Conservation (phyloP, 495 filamentous ascomycete genomes). For the Thozetella sp. region DNA sequence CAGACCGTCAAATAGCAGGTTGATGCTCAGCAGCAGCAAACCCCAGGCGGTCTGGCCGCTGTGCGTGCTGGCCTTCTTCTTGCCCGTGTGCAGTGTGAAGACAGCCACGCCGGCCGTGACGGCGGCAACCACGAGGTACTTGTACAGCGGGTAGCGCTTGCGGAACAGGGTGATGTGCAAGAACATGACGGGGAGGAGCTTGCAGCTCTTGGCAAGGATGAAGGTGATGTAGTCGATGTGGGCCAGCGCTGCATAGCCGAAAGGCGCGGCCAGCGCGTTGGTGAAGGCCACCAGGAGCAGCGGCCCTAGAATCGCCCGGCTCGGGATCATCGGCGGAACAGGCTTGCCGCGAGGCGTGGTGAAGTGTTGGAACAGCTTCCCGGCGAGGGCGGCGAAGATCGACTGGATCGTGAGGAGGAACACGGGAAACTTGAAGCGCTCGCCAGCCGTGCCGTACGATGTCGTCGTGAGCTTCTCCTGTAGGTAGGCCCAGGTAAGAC, state of each 20-base stretch:
- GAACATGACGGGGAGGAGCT: slow-evolving; percentile 96
- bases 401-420: slow-evolving; percentile 97
- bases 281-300: slow-evolving; percentile 85
- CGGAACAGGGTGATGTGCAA: slow-evolving; percentile 92
- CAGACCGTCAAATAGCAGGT: slow-evolving; percentile 92
- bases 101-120: slow-evolving; percentile 93
- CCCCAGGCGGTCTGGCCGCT: slow-evolving; percentile 64
- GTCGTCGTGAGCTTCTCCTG: slow-evolving; percentile 98
- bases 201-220: slow-evolving; percentile 97
- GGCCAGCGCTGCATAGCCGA: slow-evolving; percentile 89
- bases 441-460: slow-evolving; percentile 66
- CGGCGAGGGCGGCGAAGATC: slow-evolving; percentile 78
- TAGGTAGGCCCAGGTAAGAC: slow-evolving; percentile 91
- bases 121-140: slow-evolving; percentile 88
- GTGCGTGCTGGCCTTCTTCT: slow-evolving; percentile 41
- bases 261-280: slow-evolving; percentile 85
- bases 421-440: slow-evolving; percentile 88
- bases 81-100: slow-evolving; percentile 85
- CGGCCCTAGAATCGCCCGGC: slow-evolving; percentile 69
- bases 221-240: slow-evolving; percentile 99
- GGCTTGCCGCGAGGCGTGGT: slow-evolving; percentile 55
- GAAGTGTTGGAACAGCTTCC: slow-evolving; percentile 76
- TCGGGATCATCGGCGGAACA: slow-evolving; percentile 75
- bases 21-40: slow-evolving; percentile 82
- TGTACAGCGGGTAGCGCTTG: slow-evolving; percentile 89